Conservation (phyloP, 176 grass and related monocot species). For the Lolium perenne region DNA sequence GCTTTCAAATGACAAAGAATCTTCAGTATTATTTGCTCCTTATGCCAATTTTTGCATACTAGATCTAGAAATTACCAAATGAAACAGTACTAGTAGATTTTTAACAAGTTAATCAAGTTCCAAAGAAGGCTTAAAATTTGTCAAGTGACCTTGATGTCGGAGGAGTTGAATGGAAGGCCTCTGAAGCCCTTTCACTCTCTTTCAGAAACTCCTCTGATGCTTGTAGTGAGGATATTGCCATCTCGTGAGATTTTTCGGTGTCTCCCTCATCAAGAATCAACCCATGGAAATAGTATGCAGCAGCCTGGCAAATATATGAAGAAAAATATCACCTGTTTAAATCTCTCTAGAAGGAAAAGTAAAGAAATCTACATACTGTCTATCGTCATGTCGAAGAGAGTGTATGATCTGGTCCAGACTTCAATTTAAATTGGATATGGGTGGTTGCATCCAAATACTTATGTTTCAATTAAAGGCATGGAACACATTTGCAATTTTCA, state of each 20-base stretch:
- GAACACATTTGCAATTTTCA: conserved; percentile 8
- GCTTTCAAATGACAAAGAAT: conserved; percentile 4
- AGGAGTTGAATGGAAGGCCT: conserved; percentile 59
- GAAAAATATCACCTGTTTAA: not conserved
- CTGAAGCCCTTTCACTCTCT: conserved; percentile 76
- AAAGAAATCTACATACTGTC: conserved; percentile 10
- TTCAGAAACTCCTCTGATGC: conserved; percentile 81
- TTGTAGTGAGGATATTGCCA: conserved; percentile 67
- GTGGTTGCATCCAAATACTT: not conserved
- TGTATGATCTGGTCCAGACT: not conserved
- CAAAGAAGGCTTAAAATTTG: not conserved
- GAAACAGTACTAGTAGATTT: not conserved
- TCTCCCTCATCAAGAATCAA: conserved; percentile 86
- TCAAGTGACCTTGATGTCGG: conserved; percentile 73
- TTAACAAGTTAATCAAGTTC: not conserved
- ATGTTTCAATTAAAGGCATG: not conserved
- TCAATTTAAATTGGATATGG: not conserved
- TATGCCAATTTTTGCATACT: not conserved
- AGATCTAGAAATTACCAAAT: conserved; percentile 17
- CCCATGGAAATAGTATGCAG: conserved; percentile 86
- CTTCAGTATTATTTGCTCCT: not conserved
- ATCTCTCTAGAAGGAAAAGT: not conserved
- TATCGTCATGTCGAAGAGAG: not conserved
- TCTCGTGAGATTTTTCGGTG: conserved; percentile 70
- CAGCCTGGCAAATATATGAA: conserved; percentile 53